Evolutionary conservation across 495 filamentous ascomycete genomes (phyloP).

Genomic region (Physcia stellaris): DNA sequence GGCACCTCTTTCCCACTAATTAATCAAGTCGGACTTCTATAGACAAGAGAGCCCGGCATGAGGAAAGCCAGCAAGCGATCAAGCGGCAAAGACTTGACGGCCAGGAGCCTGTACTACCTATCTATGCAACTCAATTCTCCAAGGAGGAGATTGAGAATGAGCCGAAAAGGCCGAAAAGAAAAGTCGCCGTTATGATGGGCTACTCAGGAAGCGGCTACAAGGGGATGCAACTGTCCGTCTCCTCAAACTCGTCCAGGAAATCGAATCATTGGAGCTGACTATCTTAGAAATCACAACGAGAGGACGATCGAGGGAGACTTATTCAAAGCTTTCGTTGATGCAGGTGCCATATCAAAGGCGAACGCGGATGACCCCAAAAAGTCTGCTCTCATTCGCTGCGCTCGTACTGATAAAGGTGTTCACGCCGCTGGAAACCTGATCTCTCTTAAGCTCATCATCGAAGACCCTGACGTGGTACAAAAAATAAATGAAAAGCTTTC

Average conservation of each 20-base stretch:
- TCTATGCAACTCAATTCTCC: slow-evolving; percentile 45
- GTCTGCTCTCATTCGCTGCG: slow-evolving; percentile 84
- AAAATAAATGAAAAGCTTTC: slow-evolving; percentile 82
- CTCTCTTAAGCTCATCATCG: slow-evolving; percentile 88
- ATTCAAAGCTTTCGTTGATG: slow-evolving; percentile 76
- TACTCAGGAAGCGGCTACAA: slow-evolving; percentile 96
- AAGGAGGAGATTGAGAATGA: slow-evolving; percentile 75
- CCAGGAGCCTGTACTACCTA: slow-evolving; percentile 23
- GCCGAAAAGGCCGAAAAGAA: slow-evolving; percentile 77
- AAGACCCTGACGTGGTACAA: slow-evolving; percentile 71
- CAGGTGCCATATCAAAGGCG: slow-evolving; percentile 87
- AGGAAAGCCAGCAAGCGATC: slow-evolving; percentile 32
- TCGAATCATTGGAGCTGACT: background rate
- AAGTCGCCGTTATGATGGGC: slow-evolving; percentile 87
- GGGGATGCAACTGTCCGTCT: slow-evolving; percentile 74
- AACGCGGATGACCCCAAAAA: slow-evolving; percentile 96
- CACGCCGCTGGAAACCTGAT: slow-evolving; percentile 95
- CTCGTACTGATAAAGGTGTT: slow-evolving; percentile 93
- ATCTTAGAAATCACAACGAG: slow-evolving; percentile 42
- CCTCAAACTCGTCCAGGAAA: background rate
- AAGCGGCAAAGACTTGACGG: slow-evolving; percentile 47
- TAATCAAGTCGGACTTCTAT: slow-evolving; percentile 43
- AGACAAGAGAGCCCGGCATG: slow-evolving; percentile 54
- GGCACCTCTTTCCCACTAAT: slow-evolving; percentile 33
- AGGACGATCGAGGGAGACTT: slow-evolving; percentile 97